Conservation (phyloP, 148 eudicot species). For the Fagopyrum homotropicum region DNA sequence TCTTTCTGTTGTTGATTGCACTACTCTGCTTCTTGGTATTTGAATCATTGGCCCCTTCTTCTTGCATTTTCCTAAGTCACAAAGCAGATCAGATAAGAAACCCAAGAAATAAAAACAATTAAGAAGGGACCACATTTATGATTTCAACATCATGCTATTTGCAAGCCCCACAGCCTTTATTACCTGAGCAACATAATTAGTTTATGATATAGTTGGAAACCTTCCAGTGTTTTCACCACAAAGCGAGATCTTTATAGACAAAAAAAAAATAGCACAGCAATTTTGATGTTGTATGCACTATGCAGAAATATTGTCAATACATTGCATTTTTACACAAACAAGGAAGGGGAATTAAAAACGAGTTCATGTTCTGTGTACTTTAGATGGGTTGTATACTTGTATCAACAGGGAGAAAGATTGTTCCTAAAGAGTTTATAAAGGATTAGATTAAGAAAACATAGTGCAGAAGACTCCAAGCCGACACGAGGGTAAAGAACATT, state of each 20-base stretch:
- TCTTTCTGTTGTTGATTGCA: conserved; percentile 26
- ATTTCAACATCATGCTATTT: neutral
- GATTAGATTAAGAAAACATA: too few species aligned
- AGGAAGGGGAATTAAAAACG: neutral
- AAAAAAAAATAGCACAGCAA: neutral
- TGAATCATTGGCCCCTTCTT: conserved; percentile 22
- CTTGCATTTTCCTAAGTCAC: conserved; percentile 31
- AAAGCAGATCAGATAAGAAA: neutral
- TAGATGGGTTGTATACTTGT: too few species aligned
- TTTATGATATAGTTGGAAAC: neutral
- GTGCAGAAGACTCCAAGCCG: neutral
- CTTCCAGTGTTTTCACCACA: neutral
- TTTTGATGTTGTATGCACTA: neutral
- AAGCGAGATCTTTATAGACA: neutral
- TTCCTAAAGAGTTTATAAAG: too few species aligned
- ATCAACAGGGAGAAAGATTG: too few species aligned
- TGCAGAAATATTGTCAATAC: neutral
- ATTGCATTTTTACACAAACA: neutral
- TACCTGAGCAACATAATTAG: conserved; percentile 2
- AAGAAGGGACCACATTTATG: neutral
- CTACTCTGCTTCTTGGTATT: conserved; percentile 29
- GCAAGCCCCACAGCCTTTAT: neutral
- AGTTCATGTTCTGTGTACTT: neutral
- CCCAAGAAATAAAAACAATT: neutral
- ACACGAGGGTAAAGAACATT: neutral